These are phyloP conservation scores for Pestalotiopsis sp. DNA, from an alignment of 2,329 filamentous ascomycete species.

Conservation along the genomic window DNA sequence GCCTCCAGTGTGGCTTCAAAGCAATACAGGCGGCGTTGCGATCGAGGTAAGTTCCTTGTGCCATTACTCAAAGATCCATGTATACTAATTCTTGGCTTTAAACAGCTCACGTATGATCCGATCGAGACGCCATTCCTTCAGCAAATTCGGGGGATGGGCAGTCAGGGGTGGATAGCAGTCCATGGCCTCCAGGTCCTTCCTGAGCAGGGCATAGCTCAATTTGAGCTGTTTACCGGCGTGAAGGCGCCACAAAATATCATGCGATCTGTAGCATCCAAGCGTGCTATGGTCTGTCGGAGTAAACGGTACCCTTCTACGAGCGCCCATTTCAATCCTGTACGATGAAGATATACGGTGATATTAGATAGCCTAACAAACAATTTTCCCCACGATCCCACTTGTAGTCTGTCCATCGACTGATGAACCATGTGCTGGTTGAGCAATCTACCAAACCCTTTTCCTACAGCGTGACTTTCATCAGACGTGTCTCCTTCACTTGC, in stretches of 20 bases:
- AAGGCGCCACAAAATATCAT: constrained; percentile 8
- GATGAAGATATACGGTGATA: background rate
- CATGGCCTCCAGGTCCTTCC: constrained; percentile 2
- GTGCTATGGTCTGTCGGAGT: background rate
- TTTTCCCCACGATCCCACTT: too few relatives aligned
- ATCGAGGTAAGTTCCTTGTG: background rate
- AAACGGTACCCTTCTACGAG: background rate
- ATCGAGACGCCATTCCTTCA: background rate
- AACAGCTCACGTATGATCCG: constrained; percentile 1
- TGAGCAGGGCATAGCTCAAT: constrained; percentile 1
- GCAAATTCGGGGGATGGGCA: background rate
- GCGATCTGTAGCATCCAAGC: background rate
- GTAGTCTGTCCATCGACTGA: too few relatives aligned
- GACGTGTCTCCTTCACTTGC: too few relatives aligned
- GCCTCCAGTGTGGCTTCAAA: background rate
- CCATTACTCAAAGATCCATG: background rate
- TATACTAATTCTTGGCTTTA: background rate
- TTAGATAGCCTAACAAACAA: background rate
- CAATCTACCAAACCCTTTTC: too few relatives aligned
- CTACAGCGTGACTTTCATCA: too few relatives aligned
- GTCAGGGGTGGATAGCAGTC: background rate
- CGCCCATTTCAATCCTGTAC: background rate
- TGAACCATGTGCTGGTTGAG: too few relatives aligned
- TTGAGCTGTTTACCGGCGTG: constrained; percentile 3
- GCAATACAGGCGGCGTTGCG: constrained; percentile 1